Conservation (phyloP, 768 basidiomycete genomes). For the Tulasnella sp. region DNA sequence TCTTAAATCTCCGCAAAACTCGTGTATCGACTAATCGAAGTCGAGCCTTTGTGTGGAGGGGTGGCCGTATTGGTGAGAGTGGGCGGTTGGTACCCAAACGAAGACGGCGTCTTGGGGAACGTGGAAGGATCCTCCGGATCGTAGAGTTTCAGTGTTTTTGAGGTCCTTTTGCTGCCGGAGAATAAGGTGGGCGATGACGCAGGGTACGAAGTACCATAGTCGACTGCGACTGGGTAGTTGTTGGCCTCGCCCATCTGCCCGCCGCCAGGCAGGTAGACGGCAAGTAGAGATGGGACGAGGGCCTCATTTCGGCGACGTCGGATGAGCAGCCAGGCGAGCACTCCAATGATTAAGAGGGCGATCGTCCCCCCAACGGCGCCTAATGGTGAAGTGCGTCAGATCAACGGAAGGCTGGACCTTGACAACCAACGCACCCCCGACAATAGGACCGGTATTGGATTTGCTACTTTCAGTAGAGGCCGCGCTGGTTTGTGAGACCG, state of each 20-base stretch:
- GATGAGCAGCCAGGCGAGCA: neutral
- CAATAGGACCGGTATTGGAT: conserved; percentile 18
- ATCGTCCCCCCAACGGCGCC: conserved; percentile 28
- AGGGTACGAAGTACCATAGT: conserved; percentile 22
- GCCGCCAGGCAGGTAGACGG: neutral
- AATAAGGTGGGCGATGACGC: neutral
- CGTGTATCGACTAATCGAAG: neutral
- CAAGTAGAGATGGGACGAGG: neutral
- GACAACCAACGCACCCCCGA: conserved; percentile 5
- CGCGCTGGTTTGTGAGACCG: neutral
- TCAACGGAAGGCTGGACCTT: neutral
- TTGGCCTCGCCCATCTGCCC: neutral
- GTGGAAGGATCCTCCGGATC: conserved; percentile 24
- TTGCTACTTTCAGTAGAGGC: neutral
- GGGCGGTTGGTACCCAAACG: conserved; percentile 10
- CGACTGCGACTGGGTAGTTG: neutral
- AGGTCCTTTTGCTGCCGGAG: neutral
- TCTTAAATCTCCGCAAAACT: conserved; percentile 1
- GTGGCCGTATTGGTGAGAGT: neutral
- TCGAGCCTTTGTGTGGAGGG: neutral
- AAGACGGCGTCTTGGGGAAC: conserved; percentile 17
- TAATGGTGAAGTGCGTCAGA: neutral
- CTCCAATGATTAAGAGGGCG: neutral
- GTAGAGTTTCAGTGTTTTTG: neutral
- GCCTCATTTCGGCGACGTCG: neutral